phyloP scores from a whole-genome alignment of 208 protist genomes.

The Acanthamoeba castellanii region DNA sequence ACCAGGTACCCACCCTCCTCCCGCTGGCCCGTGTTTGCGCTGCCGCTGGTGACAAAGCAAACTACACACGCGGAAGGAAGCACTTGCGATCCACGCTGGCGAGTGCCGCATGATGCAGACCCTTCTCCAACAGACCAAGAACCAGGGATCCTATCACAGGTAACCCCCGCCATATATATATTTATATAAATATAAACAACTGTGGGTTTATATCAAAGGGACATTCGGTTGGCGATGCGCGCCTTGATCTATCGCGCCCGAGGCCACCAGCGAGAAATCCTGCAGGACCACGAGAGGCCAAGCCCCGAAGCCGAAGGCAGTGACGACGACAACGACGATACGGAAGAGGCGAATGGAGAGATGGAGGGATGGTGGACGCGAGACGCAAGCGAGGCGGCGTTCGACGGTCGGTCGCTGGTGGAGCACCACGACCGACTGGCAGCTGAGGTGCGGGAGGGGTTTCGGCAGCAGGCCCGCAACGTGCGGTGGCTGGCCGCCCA shows the following conservation, averaged over 20 bases:
- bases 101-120: conserved; percentile 42
- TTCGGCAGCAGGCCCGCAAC: conserved; percentile 38
- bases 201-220: background rate
- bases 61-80: background rate
- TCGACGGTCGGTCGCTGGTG: background rate
- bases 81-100: background rate
- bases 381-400: background rate
- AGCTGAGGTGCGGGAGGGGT: background rate
- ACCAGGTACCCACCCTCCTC: background rate
- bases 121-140: background rate
- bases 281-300: background rate
- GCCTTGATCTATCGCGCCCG: background rate
- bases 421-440: background rate
- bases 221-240: background rate
- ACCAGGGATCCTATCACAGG: background rate
- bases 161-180: background rate
- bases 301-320: background rate
- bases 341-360: background rate
- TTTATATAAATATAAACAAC: background rate
- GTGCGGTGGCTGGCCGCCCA: conserved; percentile 27
- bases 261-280: background rate
- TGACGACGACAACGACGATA: background rate
- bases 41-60: background rate
- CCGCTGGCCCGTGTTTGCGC: background rate
- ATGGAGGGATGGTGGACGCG: background rate